phyloP scores from a whole-genome alignment of 208 protist genomes.

The Crithidia acanthocephali region DNA sequence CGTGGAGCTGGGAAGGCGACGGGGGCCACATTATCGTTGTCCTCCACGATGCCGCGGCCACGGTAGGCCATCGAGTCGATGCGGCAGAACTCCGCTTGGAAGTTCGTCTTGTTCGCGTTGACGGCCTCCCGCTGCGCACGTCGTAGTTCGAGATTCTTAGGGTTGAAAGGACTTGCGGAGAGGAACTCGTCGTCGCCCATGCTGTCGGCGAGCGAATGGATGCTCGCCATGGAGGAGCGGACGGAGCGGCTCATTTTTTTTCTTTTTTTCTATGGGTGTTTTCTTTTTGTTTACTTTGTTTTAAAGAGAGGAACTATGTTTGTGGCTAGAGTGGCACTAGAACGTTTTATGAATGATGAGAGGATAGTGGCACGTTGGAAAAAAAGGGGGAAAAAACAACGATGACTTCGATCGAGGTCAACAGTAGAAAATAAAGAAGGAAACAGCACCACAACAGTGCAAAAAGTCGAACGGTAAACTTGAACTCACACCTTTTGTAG shows the following conservation, averaged over 20 bases:
- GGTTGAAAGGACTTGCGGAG: constrained; percentile 15
- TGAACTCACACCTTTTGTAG: no score
- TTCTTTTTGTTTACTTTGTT: no score
- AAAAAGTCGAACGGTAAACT: no score
- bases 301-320: no score
- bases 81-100: constrained; percentile 23
- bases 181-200: constrained; percentile 27
- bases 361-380: neutral
- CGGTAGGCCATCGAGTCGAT: constrained; percentile 30
- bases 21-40: constrained; percentile 16
- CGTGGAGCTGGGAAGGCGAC: neutral
- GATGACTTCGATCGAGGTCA: no score
- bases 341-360: no score
- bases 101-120: neutral
- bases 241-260: constrained; percentile 16
- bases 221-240: constrained; percentile 15
- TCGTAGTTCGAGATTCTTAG: constrained; percentile 1
- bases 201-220: constrained; percentile 22
- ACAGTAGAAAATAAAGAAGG: no score
- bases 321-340: neutral
- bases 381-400: neutral
- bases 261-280: neutral
- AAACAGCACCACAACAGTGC: no score
- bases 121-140: neutral
- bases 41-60: constrained; percentile 25